These are phyloP conservation scores for Epichloe gansuensis DNA, from an alignment of 2,329 filamentous ascomycete genomes.

Conservation along the genomic window DNA sequence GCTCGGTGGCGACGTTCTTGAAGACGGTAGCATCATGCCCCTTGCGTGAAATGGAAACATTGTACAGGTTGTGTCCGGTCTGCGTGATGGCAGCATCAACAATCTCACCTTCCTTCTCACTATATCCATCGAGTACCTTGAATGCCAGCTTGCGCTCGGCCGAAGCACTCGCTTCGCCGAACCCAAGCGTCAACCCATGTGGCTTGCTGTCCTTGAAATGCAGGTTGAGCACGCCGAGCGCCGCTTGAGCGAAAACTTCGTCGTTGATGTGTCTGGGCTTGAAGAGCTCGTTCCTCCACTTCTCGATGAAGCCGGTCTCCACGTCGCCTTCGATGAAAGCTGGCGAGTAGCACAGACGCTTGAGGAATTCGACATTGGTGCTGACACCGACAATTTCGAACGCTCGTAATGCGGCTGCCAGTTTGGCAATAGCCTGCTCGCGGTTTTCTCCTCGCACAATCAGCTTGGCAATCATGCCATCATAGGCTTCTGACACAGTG, in stretches of 20 bases:
- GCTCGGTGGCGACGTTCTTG: constrained; percentile 31
- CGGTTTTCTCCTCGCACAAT: constrained; percentile 76
- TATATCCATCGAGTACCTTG: constrained; percentile 46
- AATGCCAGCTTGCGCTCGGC: constrained; percentile 37
- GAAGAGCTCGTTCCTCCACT: constrained; percentile 72
- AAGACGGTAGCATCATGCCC: constrained; percentile 26
- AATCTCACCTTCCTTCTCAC: constrained; percentile 50
- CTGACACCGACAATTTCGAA: constrained; percentile 89
- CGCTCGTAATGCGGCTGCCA: constrained; percentile 65
- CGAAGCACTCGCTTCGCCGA: constrained; percentile 31
- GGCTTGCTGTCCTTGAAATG: constrained; percentile 27
- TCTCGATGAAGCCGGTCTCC: constrained; percentile 93
- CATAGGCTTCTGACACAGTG: constrained; percentile 86
- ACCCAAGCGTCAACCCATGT: constrained; percentile 42
- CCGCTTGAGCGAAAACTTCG: constrained; percentile 78
- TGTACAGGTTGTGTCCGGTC: constrained; percentile 32
- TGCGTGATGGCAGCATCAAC: constrained; percentile 39
- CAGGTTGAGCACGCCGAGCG: constrained; percentile 55
- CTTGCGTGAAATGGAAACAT: constrained; percentile 31
- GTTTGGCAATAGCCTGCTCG: constrained; percentile 68
- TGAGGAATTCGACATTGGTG: constrained; percentile 95
- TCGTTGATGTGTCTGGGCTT: constrained; percentile 43
- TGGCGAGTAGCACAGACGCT: constrained; percentile 66
- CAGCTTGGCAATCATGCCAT: constrained; percentile 97
- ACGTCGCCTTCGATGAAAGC: constrained; percentile 81